Conservation (phyloP, 2,329 filamentous ascomycete species). For the Neonectria neomacrospora region DNA sequence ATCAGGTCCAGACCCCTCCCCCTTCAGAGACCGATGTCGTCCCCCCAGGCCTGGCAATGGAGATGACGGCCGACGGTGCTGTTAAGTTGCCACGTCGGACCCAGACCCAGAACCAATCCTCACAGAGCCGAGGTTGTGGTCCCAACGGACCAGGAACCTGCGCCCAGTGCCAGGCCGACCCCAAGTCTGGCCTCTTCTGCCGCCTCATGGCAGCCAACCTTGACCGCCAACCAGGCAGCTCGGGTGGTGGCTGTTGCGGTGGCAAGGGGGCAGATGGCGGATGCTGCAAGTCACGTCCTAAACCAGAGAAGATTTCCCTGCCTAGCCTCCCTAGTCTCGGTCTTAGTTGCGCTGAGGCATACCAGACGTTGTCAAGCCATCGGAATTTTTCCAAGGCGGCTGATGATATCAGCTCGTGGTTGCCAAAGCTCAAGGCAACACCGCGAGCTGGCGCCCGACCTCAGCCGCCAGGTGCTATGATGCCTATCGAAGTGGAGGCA, state of each 20-base stretch:
- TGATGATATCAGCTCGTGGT: slow-evolving; percentile 79
- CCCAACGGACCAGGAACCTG: slow-evolving; percentile 81
- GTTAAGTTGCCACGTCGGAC: slow-evolving; percentile 66
- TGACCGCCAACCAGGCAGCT: slow-evolving; percentile 53
- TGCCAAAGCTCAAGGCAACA: slow-evolving; percentile 76
- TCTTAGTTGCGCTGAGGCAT: slow-evolving; percentile 79
- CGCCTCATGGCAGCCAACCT: slow-evolving; percentile 79
- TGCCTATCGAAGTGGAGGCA: slow-evolving; percentile 81
- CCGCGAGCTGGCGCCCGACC: slow-evolving; percentile 50
- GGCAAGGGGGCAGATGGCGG: slow-evolving; percentile 68
- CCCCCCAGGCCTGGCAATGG: slow-evolving; percentile 63
- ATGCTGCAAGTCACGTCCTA: slow-evolving; percentile 67
- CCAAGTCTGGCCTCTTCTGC: slow-evolving; percentile 85
- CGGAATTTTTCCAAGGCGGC: slow-evolving; percentile 79
- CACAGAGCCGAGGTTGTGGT: slow-evolving; percentile 60
- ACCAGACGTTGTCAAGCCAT: slow-evolving; percentile 81
- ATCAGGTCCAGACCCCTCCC: slow-evolving; percentile 67
- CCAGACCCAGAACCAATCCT: slow-evolving; percentile 45
- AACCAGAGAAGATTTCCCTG: slow-evolving; percentile 50
- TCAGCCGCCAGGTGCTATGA: slow-evolving; percentile 53
- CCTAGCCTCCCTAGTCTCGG: slow-evolving; percentile 62
- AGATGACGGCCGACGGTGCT: slow-evolving; percentile 68
- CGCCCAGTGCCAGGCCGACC: slow-evolving; percentile 80
- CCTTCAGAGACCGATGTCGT: slow-evolving; percentile 70
- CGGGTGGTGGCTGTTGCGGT: slow-evolving; percentile 69